Evolutionary conservation across 2,329 filamentous ascomycete species (phyloP), one percentile per base, ranked within the genome.

Genomic region (Cyphellophora europaea): DNA sequence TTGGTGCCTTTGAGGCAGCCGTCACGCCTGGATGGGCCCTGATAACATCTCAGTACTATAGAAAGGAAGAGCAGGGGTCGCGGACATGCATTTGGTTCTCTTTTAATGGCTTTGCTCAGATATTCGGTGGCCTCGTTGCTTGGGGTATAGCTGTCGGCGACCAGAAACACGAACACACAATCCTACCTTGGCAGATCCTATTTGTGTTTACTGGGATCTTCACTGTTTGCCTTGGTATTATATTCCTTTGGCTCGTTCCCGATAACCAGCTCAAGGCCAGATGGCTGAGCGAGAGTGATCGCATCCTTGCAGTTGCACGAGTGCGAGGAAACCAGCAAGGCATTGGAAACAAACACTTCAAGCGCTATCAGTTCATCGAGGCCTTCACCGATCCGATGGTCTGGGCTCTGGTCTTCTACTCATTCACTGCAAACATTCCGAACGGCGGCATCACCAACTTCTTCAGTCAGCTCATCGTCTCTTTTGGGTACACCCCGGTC

Each of bases 401-500:
- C 0, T 78, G 72, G 71, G 57, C 75, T 12, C 47, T 77, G 5
- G 72, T 74, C 37, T 42, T 74, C 15, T 62, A 69, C 50, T 64
- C 68, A 1, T 55, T 65, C 12, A 68, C 65, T 0, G 69, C 71
- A 0, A 69, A 75, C 42, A 58, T 76, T 1, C 70, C 71, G 0
- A 77, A 76, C 37, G 65, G 69, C 0, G 71, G 71, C 1, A 48
- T 75, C 18, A 75, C 72, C 0, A 35, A 61, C 54, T 67, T 69
- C n/a, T n/a, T n/a, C n/a, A 43, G 61, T n/a, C n/a, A 12, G 27
- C 56, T 76, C 49, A 76, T 77, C 46, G 65, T 64, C 3, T 65
- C 65, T 3, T 82, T 82, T 45, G 79, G 79, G 5, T 83, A 77
- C 53, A 74, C 72, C 0, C 54, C 63, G 2, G 62, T 77, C 38